Base-by-base conservation (phyloP, 805 yeast genomes). In the Candida boidinii region DNA sequence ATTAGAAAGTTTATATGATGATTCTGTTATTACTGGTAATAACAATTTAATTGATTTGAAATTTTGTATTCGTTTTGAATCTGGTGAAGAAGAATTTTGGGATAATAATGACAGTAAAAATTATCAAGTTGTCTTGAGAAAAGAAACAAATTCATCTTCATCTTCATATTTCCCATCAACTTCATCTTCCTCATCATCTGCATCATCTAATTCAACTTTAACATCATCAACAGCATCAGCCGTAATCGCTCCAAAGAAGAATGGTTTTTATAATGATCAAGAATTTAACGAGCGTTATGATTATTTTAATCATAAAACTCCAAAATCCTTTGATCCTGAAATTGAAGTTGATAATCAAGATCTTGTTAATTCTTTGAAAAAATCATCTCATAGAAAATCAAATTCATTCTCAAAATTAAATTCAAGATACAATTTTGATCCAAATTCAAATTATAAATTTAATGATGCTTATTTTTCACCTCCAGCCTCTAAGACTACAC, bases 1-100 rank as follows among this genome's bases (percentile, higher is more conserved):
- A 28, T 48, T 65, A 26, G 49, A 51, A 33, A 43, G 58, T 37
- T 32, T 56, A 37, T 39, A 47, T 18, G 24, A 24, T 16, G 28
- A 30, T 16, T 53, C 45, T 24, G 39, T 35, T 30, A n/a, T n/a
- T n/a, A n/a, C n/a, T n/a, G n/a, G n/a, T n/a, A 34, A 34, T 39
- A 39, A 17, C 37, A 48, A 21, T 19, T 27, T 4, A n/a, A 33
- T 68, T 35, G 48, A 56, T 16, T 39, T 67, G 31, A 57, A 57
- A 28, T 56, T 65, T 34, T 66, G 71, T 39, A 49, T 64, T 34
- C 56, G 54, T 34, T 66, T 58, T 39, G 54, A 57, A 32, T 55
- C 59, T 14, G 42, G 42, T 33, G 57, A 56, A 11, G 18, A 29
- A 4, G 44, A 41, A 7, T 63, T 37, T 38, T 66, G 68, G 64